Conservation (phyloP, 2,329 filamentous ascomycete genomes). For the Decorospora gaudefroyi region DNA sequence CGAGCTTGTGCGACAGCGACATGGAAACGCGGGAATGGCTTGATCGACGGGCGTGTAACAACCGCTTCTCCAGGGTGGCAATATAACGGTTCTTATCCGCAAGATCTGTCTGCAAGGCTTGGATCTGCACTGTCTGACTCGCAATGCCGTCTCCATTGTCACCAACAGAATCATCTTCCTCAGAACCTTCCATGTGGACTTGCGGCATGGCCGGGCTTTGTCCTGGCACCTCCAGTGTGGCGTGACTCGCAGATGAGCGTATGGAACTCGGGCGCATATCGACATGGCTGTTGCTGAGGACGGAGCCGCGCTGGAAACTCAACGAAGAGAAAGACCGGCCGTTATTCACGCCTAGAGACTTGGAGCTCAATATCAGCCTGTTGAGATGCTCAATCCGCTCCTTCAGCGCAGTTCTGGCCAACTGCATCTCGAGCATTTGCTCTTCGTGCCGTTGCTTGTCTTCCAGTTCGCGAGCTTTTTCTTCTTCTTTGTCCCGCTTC, state of each 20-base stretch:
- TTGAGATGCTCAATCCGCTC: constrained; percentile 98
- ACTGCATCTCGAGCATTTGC: constrained; percentile 97
- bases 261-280: constrained; percentile 56
- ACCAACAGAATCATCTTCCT: constrained; percentile 62
- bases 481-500: constrained; percentile 71
- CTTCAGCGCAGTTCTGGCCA: constrained; percentile 92
- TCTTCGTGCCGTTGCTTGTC: constrained; percentile 88
- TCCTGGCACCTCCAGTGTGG: constrained; percentile 49
- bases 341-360: constrained; percentile 88
- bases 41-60: constrained; percentile 85
- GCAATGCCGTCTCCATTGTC: constrained; percentile 88
- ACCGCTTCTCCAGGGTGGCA: constrained; percentile 84
- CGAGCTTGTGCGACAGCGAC: constrained; percentile 67
- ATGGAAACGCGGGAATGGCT: constrained; percentile 87
- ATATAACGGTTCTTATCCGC: constrained; percentile 98
- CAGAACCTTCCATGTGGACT: constrained; percentile 40
- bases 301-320: constrained; percentile 47
- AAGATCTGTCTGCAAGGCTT: constrained; percentile 90
- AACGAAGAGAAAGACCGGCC: constrained; percentile 50
- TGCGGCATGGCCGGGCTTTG: constrained; percentile 32
- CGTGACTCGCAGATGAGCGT: constrained; percentile 47
- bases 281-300: constrained; percentile 49
- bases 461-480: constrained; percentile 67
- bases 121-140: constrained; percentile 80
- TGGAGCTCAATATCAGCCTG: constrained; percentile 90